Evolutionary conservation across 1,284 basidiomycete species (phyloP).

Genomic region (Cutaneotrichosporon mucoides): DNA sequence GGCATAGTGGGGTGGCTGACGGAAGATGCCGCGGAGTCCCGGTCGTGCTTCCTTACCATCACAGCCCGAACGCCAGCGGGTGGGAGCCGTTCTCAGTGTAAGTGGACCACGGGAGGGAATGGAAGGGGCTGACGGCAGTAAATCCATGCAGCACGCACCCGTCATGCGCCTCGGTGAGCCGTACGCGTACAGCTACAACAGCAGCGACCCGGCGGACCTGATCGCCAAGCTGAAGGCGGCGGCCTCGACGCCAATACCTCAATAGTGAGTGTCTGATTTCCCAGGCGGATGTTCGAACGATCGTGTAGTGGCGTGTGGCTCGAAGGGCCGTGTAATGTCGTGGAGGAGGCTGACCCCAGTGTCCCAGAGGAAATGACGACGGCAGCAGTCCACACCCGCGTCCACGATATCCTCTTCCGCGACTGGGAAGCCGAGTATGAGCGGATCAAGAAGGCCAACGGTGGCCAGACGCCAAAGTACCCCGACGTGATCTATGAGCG

Average conservation of each 20-base stretch:
- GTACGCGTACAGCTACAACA: constrained; percentile 40
- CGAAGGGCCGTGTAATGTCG: too few relatives aligned
- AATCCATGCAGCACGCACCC: constrained; percentile 37
- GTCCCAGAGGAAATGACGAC: constrained; percentile 32
- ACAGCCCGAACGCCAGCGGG: neutral
- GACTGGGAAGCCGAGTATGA: constrained; percentile 31
- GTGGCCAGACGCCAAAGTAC: constrained; percentile 20
- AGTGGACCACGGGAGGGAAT: neutral
- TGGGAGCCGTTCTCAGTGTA: constrained; percentile 1
- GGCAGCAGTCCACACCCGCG: constrained; percentile 16
- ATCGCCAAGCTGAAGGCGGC: constrained; percentile 26
- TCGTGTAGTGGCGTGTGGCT: too few relatives aligned
- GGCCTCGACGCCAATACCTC: constrained; percentile 27
- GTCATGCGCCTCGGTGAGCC: constrained; percentile 37
- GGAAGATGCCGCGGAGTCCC: constrained; percentile 38
- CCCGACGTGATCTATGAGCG: neutral
- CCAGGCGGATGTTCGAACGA: too few relatives aligned
- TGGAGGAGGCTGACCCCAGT: neutral
- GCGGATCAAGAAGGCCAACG: constrained; percentile 3
- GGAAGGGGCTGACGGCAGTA: neutral
- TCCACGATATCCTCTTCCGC: constrained; percentile 23
- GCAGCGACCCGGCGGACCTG: constrained; percentile 25
- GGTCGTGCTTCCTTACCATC: constrained; percentile 40
- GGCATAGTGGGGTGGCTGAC: too few relatives aligned
- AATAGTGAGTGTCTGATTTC: constrained; percentile 35